A percentile compares a stretch with the other conserved stretches of the same genome.
These are phyloP conservation scores for Neofusicoccum sp. DNA, from an alignment of 2,329 filamentous ascomycete genomes.

Conservation along the genomic window DNA sequence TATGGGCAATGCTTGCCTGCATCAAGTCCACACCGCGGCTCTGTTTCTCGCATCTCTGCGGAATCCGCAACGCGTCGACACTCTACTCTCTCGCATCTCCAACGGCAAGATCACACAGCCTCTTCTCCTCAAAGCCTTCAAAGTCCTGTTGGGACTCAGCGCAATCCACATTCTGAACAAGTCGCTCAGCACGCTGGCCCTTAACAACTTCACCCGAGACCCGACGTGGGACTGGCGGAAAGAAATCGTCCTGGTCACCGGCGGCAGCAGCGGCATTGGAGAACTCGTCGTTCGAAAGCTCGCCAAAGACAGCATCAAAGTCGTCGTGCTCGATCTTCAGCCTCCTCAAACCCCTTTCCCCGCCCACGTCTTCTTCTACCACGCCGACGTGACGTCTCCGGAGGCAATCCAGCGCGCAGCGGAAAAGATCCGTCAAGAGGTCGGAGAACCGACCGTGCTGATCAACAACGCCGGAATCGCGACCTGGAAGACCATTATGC, in stretches of 20 bases:
- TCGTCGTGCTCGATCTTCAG: not conserved
- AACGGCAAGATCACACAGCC: too few relatives aligned
- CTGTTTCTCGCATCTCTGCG: too few relatives aligned
- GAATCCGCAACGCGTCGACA: too few relatives aligned
- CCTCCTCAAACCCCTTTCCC: slow-evolving; percentile 22
- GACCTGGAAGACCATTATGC: slow-evolving; percentile 30
- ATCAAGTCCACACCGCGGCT: too few relatives aligned
- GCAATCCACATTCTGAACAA: too few relatives aligned
- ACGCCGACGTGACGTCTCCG: slow-evolving; percentile 34
- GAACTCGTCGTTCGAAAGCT: slow-evolving; percentile 17
- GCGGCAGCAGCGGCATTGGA: slow-evolving; percentile 37
- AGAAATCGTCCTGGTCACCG: slow-evolving; percentile 36
- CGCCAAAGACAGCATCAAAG: not conserved
- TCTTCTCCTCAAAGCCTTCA: too few relatives aligned
- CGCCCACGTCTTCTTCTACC: slow-evolving; percentile 31
- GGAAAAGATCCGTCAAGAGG: slow-evolving; percentile 21
- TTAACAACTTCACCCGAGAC: slow-evolving; percentile 13
- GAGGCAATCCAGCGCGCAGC: slow-evolving; percentile 27
- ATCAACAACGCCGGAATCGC: slow-evolving; percentile 38
- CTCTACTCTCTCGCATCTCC: too few relatives aligned
- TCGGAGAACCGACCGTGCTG: slow-evolving; percentile 32
- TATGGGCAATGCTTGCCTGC: too few relatives aligned
- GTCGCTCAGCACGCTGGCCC: too few relatives aligned
- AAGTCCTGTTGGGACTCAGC: too few relatives aligned
- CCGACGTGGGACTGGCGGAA: slow-evolving; percentile 30